A percentile compares a stretch with the other conserved stretches of the same genome.
Evolutionary conservation across 1,284 basidiomycete genomes (phyloP).

Genomic region (Psilocybe mexicana): DNA sequence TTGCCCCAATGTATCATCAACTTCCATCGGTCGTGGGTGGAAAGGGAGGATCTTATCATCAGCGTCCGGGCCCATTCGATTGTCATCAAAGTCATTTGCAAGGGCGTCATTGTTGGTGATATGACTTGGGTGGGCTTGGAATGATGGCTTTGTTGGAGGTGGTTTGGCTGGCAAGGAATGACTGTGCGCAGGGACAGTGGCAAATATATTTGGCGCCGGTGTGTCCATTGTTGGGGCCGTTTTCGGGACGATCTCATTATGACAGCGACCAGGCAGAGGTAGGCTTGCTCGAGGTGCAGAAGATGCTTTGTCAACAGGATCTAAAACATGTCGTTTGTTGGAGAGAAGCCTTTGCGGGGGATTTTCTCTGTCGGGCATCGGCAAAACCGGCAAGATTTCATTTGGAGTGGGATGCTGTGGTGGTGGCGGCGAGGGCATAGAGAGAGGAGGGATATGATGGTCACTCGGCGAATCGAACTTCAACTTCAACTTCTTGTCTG

Average conservation of each 20-base stretch:
- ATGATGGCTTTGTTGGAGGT: neutral
- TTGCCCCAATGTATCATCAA: neutral
- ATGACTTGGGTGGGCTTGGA: neutral
- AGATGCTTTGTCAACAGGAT: neutral
- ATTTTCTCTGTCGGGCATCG: neutral
- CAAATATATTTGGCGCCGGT: neutral
- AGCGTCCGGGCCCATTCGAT: slow-evolving; percentile 19
- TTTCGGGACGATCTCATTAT: neutral
- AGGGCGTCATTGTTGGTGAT: neutral
- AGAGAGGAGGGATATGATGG: slow-evolving; percentile 3
- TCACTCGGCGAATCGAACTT: neutral
- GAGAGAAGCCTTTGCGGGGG: neutral
- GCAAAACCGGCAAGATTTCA: neutral
- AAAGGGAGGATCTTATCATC: slow-evolving; percentile 12
- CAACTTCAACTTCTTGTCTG: neutral
- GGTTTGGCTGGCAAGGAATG: neutral
- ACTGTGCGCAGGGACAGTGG: neutral
- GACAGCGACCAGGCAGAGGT: neutral
- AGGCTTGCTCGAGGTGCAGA: neutral
- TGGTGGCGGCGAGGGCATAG: slow-evolving; percentile 8
- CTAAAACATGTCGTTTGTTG: neutral
- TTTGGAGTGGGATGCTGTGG: neutral
- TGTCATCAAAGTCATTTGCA: slow-evolving; percentile 5
- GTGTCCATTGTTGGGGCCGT: neutral
- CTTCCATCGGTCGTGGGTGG: slow-evolving; percentile 3